Base-by-base conservation (phyloP, 805 yeast genomes). In the Lachancea cidri region DNA sequence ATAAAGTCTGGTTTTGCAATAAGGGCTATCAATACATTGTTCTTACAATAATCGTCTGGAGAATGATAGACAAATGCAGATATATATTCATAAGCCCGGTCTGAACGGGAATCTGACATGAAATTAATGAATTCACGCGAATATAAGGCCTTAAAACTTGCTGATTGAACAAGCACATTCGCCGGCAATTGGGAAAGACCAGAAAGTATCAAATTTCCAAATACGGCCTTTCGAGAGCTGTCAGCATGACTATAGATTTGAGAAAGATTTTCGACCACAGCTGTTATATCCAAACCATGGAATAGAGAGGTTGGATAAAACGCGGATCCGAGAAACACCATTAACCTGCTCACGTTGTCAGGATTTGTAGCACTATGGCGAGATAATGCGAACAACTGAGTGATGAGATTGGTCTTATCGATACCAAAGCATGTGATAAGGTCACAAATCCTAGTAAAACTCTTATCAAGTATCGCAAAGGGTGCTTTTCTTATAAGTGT, bases 1-100 rank as follows among this genome's bases (percentile, higher is more conserved):
- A 53, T 31, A 32, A 47, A 51, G 2, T 34, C 31, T 2, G 49
- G 47, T 31, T 47, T 49, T 22, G 57, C 46, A 5, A 53, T 38
- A 18, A 53, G 33, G 2, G 43, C 29, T 17, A 51, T 44, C 31
- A 48, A 15, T 5, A 49, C 47, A 15, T 50, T 43, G 17, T 48
- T 48, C 30, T 44, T 44, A 19, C 41, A 27, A 36, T 41, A 40
- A 30, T 41, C 46, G 32, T 36, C 40, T 17, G 50, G 49, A 3
- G 52, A 46, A 14, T 43, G 46, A 3, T 40, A 36, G 16, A 50
- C 36, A 27, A 44, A 48, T 7, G 18, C 33, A n/a, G 45, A 33
- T n/a, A 46, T 33, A 17, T 34, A 38, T 7, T 35, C 49, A 16
- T 17, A 19, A 9, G 30, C 24, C n/a, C 30, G 31, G 4, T 40